Conservation (phyloP, 805 yeast genomes). For the Kuraishia molischiana region DNA sequence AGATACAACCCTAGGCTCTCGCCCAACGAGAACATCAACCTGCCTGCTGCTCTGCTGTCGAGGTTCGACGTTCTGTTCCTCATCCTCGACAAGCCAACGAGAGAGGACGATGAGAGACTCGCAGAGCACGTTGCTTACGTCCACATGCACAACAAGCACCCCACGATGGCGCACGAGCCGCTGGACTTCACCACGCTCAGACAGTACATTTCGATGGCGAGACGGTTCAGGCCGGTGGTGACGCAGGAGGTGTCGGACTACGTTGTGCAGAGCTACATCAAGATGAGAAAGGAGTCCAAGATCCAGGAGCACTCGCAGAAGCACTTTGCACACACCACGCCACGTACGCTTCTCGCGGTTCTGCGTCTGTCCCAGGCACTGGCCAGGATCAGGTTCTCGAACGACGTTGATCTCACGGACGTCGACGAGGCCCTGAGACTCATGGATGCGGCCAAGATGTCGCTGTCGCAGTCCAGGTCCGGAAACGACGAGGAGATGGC, state of each 20-base stretch:
- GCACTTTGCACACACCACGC: constrained; percentile 88
- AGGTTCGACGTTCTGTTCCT: constrained; percentile 88
- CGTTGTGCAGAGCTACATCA: constrained; percentile 78
- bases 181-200: constrained; percentile 73
- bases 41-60: constrained; percentile 93
- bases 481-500: constrained; percentile 51
- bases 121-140: constrained; percentile 95
- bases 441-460: constrained; percentile 76
- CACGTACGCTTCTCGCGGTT: constrained; percentile 87
- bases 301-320: constrained; percentile 63
- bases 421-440: constrained; percentile 94
- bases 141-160: constrained; percentile 88
- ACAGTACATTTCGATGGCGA: constrained; percentile 80
- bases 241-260: constrained; percentile 78
- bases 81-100: constrained; percentile 74
- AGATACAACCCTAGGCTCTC: constrained; percentile 84
- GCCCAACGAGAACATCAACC: constrained; percentile 89
- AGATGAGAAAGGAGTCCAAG: constrained; percentile 87
- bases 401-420: constrained; percentile 62
- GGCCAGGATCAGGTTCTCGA: constrained; percentile 79
- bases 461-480: constrained; percentile 50
- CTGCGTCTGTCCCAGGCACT: constrained; percentile 90
- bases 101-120: constrained; percentile 72
- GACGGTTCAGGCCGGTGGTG: constrained; percentile 76
- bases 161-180: constrained; percentile 66